Percentiles rank a stretch among this genome's conserved stretches.
These are phyloP conservation scores for Diaporthe sp. DNA, from an alignment of 2,329 filamentous ascomycete species.

Conservation along the genomic window DNA sequence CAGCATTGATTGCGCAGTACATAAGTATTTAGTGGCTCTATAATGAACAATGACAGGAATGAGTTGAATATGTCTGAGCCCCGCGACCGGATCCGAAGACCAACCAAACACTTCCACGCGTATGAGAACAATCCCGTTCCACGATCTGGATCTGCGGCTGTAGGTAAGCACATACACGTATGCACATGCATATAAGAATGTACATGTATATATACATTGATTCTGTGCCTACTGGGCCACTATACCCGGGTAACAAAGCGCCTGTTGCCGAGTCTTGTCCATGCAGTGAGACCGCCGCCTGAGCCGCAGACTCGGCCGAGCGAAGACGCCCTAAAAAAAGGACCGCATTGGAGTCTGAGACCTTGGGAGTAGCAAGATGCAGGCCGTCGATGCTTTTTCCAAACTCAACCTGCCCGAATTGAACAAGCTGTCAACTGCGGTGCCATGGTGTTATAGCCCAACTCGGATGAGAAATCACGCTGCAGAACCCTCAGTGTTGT, in stretches of 20 bases:
- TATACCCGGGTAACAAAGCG: neutral
- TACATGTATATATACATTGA: neutral
- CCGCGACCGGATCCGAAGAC: too few relatives aligned
- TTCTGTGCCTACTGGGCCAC: neutral
- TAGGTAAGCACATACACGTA: neutral
- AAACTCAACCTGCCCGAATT: neutral
- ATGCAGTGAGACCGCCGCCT: neutral
- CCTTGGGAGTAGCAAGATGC: neutral
- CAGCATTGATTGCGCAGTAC: neutral
- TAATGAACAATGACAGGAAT: constrained; percentile 1
- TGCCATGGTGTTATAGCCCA: neutral
- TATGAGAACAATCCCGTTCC: neutral
- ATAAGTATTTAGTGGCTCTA: neutral
- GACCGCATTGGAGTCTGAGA: constrained; percentile 1
- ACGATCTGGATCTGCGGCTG: neutral
- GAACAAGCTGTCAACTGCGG: neutral
- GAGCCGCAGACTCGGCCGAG: constrained; percentile 3
- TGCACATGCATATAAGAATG: neutral
- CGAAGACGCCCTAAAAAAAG: neutral
- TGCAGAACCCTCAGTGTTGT: neutral
- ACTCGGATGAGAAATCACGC: neutral
- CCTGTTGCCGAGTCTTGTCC: neutral
- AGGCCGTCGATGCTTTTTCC: neutral
- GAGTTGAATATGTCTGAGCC: neutral
- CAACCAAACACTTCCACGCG: neutral